Evolutionary conservation across 129 eudicot species (phyloP).

Genomic region (Flaveria brownii): DNA sequence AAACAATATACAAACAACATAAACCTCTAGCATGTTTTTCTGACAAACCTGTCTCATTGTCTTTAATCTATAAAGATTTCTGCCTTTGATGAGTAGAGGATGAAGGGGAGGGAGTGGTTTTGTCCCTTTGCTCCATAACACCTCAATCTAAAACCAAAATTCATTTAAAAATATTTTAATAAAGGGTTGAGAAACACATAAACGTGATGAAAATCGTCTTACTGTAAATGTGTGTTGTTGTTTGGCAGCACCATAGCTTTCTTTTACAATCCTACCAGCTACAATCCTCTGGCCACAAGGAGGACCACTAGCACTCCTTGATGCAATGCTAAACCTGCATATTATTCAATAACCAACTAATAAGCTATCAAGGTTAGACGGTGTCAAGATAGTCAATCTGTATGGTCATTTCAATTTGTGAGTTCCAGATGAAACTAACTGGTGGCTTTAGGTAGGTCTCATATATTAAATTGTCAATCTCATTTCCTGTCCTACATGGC

Average conservation of each 20-base stretch:
- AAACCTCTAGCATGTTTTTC: no score
- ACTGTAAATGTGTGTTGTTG: conserved; percentile 95
- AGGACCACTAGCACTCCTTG: conserved; percentile 81
- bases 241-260: conserved; percentile 95
- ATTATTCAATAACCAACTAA: background rate
- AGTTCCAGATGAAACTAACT: background rate
- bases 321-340: conserved; percentile 72
- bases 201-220: background rate
- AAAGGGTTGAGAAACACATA: background rate
- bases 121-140: conserved; percentile 86
- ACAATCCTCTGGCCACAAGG: conserved; percentile 77
- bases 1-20: no score
- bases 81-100: conserved; percentile 85
- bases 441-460: background rate
- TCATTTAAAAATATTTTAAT: background rate
- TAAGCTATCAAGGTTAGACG: background rate
- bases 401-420: background rate
- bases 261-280: conserved; percentile 89
- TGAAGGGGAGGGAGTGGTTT: conserved; percentile 90
- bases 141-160: conserved; percentile 63
- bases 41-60: conserved; percentile 69
- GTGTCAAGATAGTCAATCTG: background rate
- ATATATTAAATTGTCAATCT: no score
- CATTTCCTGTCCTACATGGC: no score
- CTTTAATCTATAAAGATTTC: conserved; percentile 77